Evolutionary conservation across 2,329 filamentous ascomycete species (phyloP).

Genomic region (Alternaria viburni): DNA sequence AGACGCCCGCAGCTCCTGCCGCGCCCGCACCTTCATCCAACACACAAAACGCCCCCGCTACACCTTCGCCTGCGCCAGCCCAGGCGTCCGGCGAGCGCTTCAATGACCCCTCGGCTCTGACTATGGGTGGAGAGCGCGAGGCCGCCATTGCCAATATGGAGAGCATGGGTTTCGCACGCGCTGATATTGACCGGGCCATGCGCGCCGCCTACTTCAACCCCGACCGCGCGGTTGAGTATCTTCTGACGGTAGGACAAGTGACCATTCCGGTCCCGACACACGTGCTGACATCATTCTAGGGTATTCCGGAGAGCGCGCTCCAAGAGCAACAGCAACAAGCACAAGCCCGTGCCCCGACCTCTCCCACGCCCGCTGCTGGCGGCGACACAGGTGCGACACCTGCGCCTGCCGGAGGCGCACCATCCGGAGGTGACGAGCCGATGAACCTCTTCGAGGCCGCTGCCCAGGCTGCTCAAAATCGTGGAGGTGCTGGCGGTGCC

Average conservation of each 20-base stretch:
- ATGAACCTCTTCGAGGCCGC: constrained; percentile 94
- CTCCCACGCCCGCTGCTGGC: constrained; percentile 51
- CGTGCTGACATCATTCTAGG: constrained; percentile 59
- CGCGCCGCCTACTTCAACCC: constrained; percentile 96
- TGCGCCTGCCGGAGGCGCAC: constrained; percentile 54
- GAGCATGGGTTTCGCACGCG: constrained; percentile 91
- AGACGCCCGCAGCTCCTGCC: constrained; percentile 63
- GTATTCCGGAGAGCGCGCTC: constrained; percentile 85
- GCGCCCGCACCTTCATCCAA: constrained; percentile 59
- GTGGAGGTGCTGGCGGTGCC: constrained; percentile 50
- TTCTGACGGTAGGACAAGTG: constrained; percentile 72
- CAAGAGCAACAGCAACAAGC: constrained; percentile 64
- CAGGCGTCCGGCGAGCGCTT: constrained; percentile 54
- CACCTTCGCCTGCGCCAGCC: constrained; percentile 57
- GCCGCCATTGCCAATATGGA: constrained; percentile 92
- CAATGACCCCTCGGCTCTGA: constrained; percentile 79
- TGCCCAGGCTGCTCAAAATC: constrained; percentile 71
- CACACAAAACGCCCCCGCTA: constrained; percentile 57
- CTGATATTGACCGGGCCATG: constrained; percentile 91
- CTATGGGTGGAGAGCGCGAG: constrained; percentile 82
- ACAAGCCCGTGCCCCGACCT: constrained; percentile 50
- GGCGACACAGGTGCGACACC: constrained; percentile 12
- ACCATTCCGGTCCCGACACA: constrained; percentile 2
- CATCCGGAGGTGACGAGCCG: constrained; percentile 64
- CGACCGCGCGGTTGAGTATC: constrained; percentile 95